Base-by-base conservation (phyloP, 2,329 filamentous ascomycete genomes). In the Chaetomium sp. region DNA sequence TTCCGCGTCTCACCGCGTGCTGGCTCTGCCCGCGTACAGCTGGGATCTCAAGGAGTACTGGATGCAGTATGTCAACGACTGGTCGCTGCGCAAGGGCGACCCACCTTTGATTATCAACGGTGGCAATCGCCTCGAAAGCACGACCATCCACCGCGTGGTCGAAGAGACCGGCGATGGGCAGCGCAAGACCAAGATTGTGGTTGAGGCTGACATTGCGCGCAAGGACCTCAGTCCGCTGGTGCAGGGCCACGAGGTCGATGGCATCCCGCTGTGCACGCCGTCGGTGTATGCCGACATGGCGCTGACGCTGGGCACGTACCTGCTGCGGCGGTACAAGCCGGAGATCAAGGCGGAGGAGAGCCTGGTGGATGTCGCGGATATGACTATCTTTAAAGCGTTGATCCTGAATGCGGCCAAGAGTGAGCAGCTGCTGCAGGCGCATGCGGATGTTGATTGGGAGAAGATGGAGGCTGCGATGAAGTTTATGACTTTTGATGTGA, bases 21-120 rank as follows among this genome's bases (percentile, higher is more conserved):
- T 88, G 4, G 73, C 79, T 4, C 72, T 91, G 0, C 88, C 88
- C 0, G 79, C 79, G 1, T 91, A 91, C 67, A 78, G 77, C 0
- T 91, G 86, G 71, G 84, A 90, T 64, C 75, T 82, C 64, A 89
- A 89, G 75, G 85, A 81, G 60, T 89, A 90, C 66, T 84, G 81
- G 80, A 74, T 82, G 42, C 74, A 78, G 63, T 83, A 82, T 65
- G 70, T 78, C 59, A 85, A 88, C 59, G 84, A 89, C 69, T 91
- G 85, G 83, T 80, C 78, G 27, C 73, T 90, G 40, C 83, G 79
- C 57, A 91, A 90, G 74, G 82, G 87, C 8, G 63, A 70, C 9
- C 66, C 75, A 14, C 54, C 60, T 6, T 57, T 62, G 48, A 48
- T 61, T 12, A 61, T 65, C 75, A 36, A 42, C 45, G 72, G 37